Conservation (phyloP, 805 yeast genomes). For the Lipomyces oligophaga region DNA sequence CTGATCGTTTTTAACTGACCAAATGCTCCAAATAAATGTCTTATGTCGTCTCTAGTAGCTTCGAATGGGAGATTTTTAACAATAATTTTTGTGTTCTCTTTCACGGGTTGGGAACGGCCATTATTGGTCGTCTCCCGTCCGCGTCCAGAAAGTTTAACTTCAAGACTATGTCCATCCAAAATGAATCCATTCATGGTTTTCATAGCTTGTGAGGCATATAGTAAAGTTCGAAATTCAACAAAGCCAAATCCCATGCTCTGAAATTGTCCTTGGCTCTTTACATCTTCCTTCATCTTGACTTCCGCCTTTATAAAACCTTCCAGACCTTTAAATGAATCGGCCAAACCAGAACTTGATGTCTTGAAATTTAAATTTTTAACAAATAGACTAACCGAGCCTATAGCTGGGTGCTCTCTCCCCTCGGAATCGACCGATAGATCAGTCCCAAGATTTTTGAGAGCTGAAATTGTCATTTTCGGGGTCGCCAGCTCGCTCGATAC, state of each 20-base stretch:
- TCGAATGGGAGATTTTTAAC: slow-evolving; percentile 97
- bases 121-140: slow-evolving; percentile 37
- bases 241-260: slow-evolving; percentile 98
- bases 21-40: slow-evolving; percentile 87
- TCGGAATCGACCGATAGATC: slow-evolving; percentile 37
- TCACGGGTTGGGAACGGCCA: slow-evolving; percentile 26
- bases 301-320: slow-evolving; percentile 79
- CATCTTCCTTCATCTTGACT: slow-evolving; percentile 83
- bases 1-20: slow-evolving; percentile 93
- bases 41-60: slow-evolving; percentile 87
- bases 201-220: slow-evolving; percentile 75
- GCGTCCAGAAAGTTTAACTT: slow-evolving; percentile 83
- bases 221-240: slow-evolving; percentile 78
- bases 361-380: slow-evolving; percentile 87
- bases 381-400: slow-evolving; percentile 75
- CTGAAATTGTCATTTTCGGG: slow-evolving; percentile 37
- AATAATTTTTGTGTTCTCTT: slow-evolving; percentile 60
- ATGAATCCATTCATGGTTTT: slow-evolving; percentile 67
- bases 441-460: slow-evolving; percentile 29
- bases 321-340: slow-evolving; percentile 60
- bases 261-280: slow-evolving; percentile 60
- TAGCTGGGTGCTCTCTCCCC: slow-evolving; percentile 39
- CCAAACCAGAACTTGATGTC: slow-evolving; percentile 59
- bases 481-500: slow-evolving; percentile 11
- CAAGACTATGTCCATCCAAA: slow-evolving; percentile 85